Base-by-base conservation (phyloP, 495 filamentous ascomycete species). In the Cetradonia linearis region DNA sequence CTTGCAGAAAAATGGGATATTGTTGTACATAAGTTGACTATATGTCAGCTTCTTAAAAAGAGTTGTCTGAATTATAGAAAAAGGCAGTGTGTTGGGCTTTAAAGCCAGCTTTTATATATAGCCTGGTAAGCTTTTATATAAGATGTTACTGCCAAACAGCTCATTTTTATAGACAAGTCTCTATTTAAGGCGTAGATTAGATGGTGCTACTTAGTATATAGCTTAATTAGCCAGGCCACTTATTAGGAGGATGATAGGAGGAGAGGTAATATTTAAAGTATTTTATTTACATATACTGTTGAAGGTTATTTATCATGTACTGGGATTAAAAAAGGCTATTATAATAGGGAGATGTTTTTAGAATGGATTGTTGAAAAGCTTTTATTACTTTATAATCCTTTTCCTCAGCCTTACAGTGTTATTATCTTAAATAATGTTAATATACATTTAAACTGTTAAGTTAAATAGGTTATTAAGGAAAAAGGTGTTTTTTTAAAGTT, bases 71-170 rank as follows among this genome's bases (percentile, higher is more conserved):
- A 18, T 47, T 47, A 47, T 47, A n/a, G 23, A 18, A n/a, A 47
- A 47, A 6, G 16, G 16, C 16, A 47, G 16, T 47, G 16, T 47
- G 16, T 47, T n/a, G 16, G 23, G 16, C 44, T 18, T n/a, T 47
- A 47, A 14, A 47, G 44, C 23, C 16, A 47, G 44, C 23, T n/a
- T n/a, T 47, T 47, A 47, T 47, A 47, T 47, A 47, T 47, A 47
- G 44, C 44, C 33, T 36, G 11, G 33, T 11, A 36, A 11, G 33
- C 33, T 36, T 36, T 36, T 42, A 42, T 42, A 42, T 47, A n/a
- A n/a, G 23, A 47, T 18, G 18, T 47, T 18, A 47, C 23, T 18
- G 23, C 23, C 16, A 25, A 47, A 25, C 23, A 47, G 16, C 44
- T 47, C 6, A 25, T 47, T n/a, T 47, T 47, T 47, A n/a, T 47